A percentile compares a stretch with the other conserved stretches of the same genome.
Evolutionary conservation across 1,139 yeast species (phyloP).

Genomic region (Saccharomyces hybrid): DNA sequence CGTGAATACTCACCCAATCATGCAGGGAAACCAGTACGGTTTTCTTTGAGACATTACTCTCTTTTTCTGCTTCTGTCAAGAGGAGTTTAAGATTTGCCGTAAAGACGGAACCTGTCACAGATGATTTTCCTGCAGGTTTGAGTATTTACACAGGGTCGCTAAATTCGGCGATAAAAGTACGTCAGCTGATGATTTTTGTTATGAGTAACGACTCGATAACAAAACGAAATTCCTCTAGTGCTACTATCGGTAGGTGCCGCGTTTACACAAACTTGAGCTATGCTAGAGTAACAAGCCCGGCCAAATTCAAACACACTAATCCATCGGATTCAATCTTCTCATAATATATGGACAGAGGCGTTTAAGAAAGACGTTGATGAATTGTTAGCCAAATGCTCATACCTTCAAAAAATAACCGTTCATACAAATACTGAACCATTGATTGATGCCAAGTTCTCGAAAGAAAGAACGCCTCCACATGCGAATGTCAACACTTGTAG

Average conservation of each 20-base stretch:
- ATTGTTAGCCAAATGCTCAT: slow-evolving; percentile 12
- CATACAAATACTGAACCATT: slow-evolving; percentile 22
- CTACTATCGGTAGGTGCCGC: slow-evolving; percentile 62
- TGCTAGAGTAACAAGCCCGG: slow-evolving; percentile 36
- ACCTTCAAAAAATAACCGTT: slow-evolving; percentile 14
- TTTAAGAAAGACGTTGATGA: slow-evolving; percentile 22
- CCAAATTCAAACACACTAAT: slow-evolving; percentile 26
- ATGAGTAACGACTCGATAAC: slow-evolving; percentile 28
- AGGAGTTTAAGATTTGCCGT: slow-evolving; percentile 40
- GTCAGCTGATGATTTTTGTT: slow-evolving; percentile 50
- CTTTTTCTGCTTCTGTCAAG: slow-evolving; percentile 20
- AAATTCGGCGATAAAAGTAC: slow-evolving; percentile 48
- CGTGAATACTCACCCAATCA: slow-evolving; percentile 38
- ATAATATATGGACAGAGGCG: slow-evolving; percentile 18
- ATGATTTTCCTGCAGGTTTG: slow-evolving; percentile 38
- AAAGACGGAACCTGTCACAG: slow-evolving; percentile 30
- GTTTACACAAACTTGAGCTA: slow-evolving; percentile 54
- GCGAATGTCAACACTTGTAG: slow-evolving; percentile 30
- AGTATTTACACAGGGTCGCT: slow-evolving; percentile 43
- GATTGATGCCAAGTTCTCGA: slow-evolving; percentile 21
- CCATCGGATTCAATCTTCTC: slow-evolving; percentile 28
- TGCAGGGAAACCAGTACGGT: slow-evolving; percentile 24
- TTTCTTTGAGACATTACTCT: slow-evolving; percentile 31
- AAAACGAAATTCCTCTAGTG: slow-evolving; percentile 35
- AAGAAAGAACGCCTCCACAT: slow-evolving; percentile 19